Percentiles rank a stretch among this genome's conserved stretches.
phyloP scores from a whole-genome alignment of 2,329 filamentous ascomycete species.

The Sarocladium brachiariae region DNA sequence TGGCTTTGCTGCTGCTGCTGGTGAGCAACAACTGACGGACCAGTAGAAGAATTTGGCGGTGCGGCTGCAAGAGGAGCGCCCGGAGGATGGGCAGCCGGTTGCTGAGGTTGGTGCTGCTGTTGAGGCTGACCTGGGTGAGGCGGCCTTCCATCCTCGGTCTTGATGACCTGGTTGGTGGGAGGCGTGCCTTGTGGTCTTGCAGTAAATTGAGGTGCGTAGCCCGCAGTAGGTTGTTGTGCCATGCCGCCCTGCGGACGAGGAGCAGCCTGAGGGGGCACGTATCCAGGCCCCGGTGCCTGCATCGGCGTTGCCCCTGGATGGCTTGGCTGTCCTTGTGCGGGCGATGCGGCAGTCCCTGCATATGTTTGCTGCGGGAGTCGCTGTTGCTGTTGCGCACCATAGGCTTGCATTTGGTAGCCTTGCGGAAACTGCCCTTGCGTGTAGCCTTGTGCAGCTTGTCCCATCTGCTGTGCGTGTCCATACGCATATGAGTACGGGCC shows the following conservation, averaged over 20 bases:
- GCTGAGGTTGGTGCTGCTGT: not conserved
- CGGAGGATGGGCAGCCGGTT: constrained; percentile 11
- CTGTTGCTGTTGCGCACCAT: constrained; percentile 22
- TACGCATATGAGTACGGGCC: constrained; percentile 30
- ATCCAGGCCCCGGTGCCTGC: constrained; percentile 8
- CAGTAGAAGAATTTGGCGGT: not conserved
- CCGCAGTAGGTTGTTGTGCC: not conserved
- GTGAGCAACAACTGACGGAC: not conserved
- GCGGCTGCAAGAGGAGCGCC: constrained; percentile 1
- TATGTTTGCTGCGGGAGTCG: not conserved
- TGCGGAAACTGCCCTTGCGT: constrained; percentile 25
- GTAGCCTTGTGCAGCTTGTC: constrained; percentile 24
- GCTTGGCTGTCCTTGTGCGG: constrained; percentile 18
- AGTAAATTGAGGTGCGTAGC: not conserved
- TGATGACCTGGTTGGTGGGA: constrained; percentile 11
- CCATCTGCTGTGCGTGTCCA: constrained; percentile 27
- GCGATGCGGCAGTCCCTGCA: not conserved
- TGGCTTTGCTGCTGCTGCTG: not conserved
- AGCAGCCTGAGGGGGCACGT: not conserved
- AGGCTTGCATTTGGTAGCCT: constrained; percentile 28
- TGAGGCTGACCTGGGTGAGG: not conserved
- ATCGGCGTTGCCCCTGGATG: constrained; percentile 13
- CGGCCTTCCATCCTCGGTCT: constrained; percentile 15
- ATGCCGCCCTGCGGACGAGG: not conserved
- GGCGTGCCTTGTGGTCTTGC: not conserved